Base-by-base conservation (phyloP, 345 rosid species). In the Corymbia maculata region DNA sequence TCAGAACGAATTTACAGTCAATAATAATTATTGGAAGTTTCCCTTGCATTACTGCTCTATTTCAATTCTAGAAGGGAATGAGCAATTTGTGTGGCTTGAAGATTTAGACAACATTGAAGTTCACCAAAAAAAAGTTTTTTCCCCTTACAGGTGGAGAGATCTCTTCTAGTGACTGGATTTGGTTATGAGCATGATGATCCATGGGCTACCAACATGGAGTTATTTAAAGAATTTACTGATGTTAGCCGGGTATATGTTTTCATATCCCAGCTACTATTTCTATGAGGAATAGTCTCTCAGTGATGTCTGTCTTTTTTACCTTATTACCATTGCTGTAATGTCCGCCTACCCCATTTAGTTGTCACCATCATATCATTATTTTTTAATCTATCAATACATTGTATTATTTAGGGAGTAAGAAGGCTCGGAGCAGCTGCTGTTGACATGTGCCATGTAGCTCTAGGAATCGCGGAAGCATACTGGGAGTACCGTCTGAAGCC, bases 401-500 rank as follows among this genome's bases (percentile, higher is more conserved):
- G 59, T 85, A 13, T 12, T 52, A 51, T 88, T 85, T 86, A 96
- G 98, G 99, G 99, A 86, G 99, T 97, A 57, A 92, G 98, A 89
- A 96, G 99, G 87, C 98, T 96, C 8, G 99, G 99, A 53, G 99
- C 99, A 92, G 99, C 99, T 79, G 97, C 99, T 12, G 99, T 97
- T 86, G 99, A 97, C 90, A 97, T 97, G 99, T 96, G 99, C 90
- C 99, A 97, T 88, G 99, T 97, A 9, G 99, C 99, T 85, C 96
- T 97, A 6, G 99, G 99, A 59, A 94, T 96, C 66, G 99, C 92
- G 0, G 99, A 96, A 92, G 96, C 96, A 6, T 96, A 96, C 59
- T 97, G 99, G 99, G 99, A 97, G 90, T 96, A 95, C 89, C 98
- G 98, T 59, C 94, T 97, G 89, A 97, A 97, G 91, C 99, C 99